Evolutionary conservation across 164 flowering plant species (phyloP), one percentile per base, ranked within the genome.

Genomic region (Sextonia rubra): DNA sequence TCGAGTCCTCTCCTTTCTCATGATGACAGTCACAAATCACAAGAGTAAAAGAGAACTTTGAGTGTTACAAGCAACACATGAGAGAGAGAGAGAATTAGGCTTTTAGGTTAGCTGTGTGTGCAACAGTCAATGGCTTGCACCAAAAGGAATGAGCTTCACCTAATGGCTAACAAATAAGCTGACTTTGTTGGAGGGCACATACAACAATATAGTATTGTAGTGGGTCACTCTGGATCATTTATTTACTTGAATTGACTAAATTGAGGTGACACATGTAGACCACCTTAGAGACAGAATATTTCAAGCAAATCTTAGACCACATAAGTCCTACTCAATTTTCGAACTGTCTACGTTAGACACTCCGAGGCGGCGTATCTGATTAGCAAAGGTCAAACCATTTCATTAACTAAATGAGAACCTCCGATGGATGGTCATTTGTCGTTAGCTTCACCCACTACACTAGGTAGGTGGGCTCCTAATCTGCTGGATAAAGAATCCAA

Each of bases 51-150:
- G 58, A 52, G 0, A 9, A 32, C 61, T 58, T 58, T 17, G 61
- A 58, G 23, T 18, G 17, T 58, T 58, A 58, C 61, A 15, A 58
- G 61, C 61, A 58, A 20, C 61, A 58, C n/a, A 58, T n/a, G 30
- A 61, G 58, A 29, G 67, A 17, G 32, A 27, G 58, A 52, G 64
- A 61, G 14, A 2, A 3, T 15, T 29, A 12, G 67, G 44, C 67
- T 30, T 27, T 64, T 64, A 64, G 47, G 67, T 64, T 7, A 12
- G 67, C 67, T 15, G 9, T 52, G 44, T 64, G 37, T 15, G 37
- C 37, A 27, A 29, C 32, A 25, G 67, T 64, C 67, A 64, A 64
- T 64, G 67, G 55, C 69, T 66, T 66, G 69, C 20, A 20, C 20
- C 69, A 23, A 37, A 66, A n/a, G 69, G 47, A 64, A 64, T 64